Base-by-base conservation (phyloP, 305 asterid species). In the Fraxinus ornus region DNA sequence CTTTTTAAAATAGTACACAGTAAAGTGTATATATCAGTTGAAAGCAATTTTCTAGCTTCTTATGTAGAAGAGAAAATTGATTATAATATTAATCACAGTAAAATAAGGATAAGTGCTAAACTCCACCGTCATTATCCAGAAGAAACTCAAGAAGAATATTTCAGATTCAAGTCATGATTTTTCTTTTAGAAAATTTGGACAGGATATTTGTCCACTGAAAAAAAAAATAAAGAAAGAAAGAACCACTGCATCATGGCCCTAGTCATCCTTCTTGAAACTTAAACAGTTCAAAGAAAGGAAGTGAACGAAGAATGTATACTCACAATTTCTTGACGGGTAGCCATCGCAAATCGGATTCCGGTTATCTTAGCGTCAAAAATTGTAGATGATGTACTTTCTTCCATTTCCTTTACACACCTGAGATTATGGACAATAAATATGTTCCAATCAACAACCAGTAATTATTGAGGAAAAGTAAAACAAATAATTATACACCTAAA, bases 291-390 rank as follows among this genome's bases (percentile, higher is more conserved):
- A 55, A 78, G 60, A 78, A 71, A 70, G 84, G 79, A 75, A 78
- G 77, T 74, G 32, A 78, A 71, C 10, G 82, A 7, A 81, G 75
- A 79, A n/a, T 80, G 72, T 80, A 55, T 62, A 76, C 93, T 91
- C 88, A 96, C 99, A 86, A 96, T 94, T 88, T 96, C 98, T 79
- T 92, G 94, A 71, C 90, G 89, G 78, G 94, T 93, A 77, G 98
- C 97, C 87, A 96, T 89, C 81, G 91, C 87, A 82, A 96, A 94
- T 44, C 68, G 89, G 82, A 96, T 91, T 72, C 92, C 88, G 39
- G 83, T 84, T 78, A 96, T 90, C 80, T 84, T 86, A 66, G 95
- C 97, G 83, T 91, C 97, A 74, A 84, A 77, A 41, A 85, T 26
- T 36, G 84, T 71, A 22, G 85, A 80, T 60, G 90, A 73, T 57